A percentile compares a stretch with the other conserved stretches of the same genome.
These are phyloP conservation scores for Colletotrichum destructivum DNA, from an alignment of 2,329 filamentous ascomycete species.

Conservation along the genomic window DNA sequence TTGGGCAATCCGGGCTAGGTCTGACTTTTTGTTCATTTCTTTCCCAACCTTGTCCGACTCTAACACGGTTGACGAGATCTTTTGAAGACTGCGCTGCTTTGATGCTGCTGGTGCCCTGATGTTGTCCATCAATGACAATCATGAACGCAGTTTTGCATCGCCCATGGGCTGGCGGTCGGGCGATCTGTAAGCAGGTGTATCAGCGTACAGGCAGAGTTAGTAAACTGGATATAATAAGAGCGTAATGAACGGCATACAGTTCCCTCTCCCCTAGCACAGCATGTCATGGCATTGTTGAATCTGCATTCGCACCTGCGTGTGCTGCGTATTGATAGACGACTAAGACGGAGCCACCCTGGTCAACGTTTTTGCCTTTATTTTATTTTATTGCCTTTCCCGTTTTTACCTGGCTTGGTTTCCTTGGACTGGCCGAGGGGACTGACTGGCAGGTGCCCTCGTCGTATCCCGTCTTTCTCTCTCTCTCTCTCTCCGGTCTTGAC, in stretches of 20 bases:
- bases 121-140: conserved; percentile 12
- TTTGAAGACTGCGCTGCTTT: not conserved
- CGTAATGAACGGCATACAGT: not conserved
- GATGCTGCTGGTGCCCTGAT: not conserved
- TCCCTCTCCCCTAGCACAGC: not conserved
- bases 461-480: conserved; percentile 2
- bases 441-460: conserved; percentile 19
- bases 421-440: conserved; percentile 19
- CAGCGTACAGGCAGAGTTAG: not conserved
- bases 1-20: not conserved
- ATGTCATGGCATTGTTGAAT: not conserved
- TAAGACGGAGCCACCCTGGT: conserved; percentile 34
- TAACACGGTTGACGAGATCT: not conserved
- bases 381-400: conserved; percentile 34
- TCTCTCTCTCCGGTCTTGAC: not conserved
- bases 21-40: not conserved
- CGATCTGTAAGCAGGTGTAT: not conserved
- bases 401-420: conserved; percentile 32
- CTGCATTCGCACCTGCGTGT: conserved; percentile 22
- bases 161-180: not conserved
- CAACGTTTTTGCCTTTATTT: conserved; percentile 32
- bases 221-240: not conserved
- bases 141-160: not conserved
- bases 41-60: not conserved
- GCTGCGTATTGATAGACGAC: conserved; percentile 31